Base-by-base conservation (phyloP, 2,329 filamentous ascomycete genomes). In the Fusarium xyrophilum region DNA sequence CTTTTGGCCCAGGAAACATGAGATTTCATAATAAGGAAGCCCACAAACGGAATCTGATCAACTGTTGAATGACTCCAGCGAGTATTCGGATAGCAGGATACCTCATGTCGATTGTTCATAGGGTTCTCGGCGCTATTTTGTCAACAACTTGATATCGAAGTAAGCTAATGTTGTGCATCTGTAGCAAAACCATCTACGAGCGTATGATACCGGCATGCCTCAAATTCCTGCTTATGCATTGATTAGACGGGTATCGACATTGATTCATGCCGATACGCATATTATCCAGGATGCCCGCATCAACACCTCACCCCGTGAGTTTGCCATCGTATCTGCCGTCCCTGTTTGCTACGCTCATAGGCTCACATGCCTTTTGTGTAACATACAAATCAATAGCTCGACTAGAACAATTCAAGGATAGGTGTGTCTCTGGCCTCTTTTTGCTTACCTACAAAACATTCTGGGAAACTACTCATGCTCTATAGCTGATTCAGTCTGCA, bases 281-380 rank as follows among this genome's bases (percentile, higher is more conserved):
- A 47, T 27, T 19, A 21, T 28, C 25, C 30, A 30, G 62, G 57
- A 56, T 28, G 28, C 13, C 42, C 53, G 53, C 61, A 56, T 56
- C 19, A 15, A 21, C 30, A 32, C 19, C 17, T 53, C n/a, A 25
- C 25, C 66, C 32, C 42, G 66, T 69, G 66, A 59, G 53, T 39
- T 69, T 63, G 32, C 23, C 28, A 33, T 32, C 23, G 11, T 28
- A 44, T 40, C 39, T 32, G 23, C 25, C 28, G 19, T 28, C 44
- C 21, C 11, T n/a, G 19, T 53, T 25, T 53, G 50, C 50, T 30
- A 27, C 27, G 17, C 15, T 33, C 15, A 46, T 42, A 55, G 40
- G 66, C 33, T 42, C 52, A 36, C 39, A 17, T 42, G 14, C 25
- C n/a, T 12, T 42, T 62, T 28, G 32, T 42, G 65, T 58, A 44